A percentile compares a stretch with the other conserved stretches of the same genome.
Conservation (phyloP, 768 basidiomycete genomes). For the Suillus subalutaceus region DNA sequence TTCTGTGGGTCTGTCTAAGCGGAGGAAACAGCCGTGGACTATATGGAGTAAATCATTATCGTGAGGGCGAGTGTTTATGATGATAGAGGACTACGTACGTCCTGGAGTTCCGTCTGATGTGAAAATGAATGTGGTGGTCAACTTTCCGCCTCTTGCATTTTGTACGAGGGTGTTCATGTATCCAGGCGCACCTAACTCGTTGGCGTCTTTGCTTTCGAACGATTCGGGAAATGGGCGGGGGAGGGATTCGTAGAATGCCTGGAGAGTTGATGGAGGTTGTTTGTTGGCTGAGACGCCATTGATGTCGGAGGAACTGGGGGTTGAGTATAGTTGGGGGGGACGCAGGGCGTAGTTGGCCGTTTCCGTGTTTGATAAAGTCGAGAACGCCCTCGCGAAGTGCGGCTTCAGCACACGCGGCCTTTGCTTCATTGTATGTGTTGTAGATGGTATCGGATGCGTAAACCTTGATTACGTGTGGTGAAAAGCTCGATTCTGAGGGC, state of each 20-base stretch:
- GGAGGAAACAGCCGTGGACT: constrained; percentile 69
- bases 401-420: constrained; percentile 51
- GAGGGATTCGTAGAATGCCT: constrained; percentile 65
- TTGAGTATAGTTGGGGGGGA: constrained; percentile 20
- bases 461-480: constrained; percentile 49
- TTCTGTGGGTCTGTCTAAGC: constrained; percentile 54
- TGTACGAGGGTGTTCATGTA: constrained; percentile 58
- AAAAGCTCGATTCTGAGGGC: constrained; percentile 58
- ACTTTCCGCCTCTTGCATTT: constrained; percentile 51
- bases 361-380: constrained; percentile 59
- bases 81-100: constrained; percentile 40
- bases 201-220: constrained; percentile 46
- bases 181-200: constrained; percentile 55
- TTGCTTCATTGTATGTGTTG: constrained; percentile 46
- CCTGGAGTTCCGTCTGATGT: constrained; percentile 43
- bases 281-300: constrained; percentile 10
- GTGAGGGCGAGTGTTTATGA: background rate
- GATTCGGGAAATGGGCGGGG: constrained; percentile 65
- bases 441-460: constrained; percentile 54
- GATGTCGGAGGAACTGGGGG: constrained; percentile 12
- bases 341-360: constrained; percentile 49
- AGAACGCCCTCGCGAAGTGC: constrained; percentile 58
- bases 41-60: background rate
- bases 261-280: constrained; percentile 43
- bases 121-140: constrained; percentile 48